Percentiles rank a stretch among this genome's conserved stretches.
Conservation (phyloP, 2,329 filamentous ascomycete species). For the Colletotrichum echinochloae region DNA sequence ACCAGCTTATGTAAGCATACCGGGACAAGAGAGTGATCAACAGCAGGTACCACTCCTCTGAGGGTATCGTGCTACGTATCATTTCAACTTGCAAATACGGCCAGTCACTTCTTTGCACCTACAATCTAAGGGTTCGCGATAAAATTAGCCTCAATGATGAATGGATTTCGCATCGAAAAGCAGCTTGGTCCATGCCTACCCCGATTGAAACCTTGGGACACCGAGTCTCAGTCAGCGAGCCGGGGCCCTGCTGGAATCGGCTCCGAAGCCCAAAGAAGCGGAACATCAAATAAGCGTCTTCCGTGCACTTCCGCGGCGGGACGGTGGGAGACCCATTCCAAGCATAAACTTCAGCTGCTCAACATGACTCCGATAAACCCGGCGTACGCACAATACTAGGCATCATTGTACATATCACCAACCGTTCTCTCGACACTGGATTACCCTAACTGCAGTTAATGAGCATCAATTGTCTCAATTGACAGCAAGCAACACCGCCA, state of each 20-base stretch:
- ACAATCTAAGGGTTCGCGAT: too few relatives aligned
- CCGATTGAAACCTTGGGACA: not conserved
- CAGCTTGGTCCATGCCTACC: not conserved
- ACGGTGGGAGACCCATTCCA: slow-evolving; percentile 12
- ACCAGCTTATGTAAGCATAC: slow-evolving; percentile 15
- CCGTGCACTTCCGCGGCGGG: slow-evolving; percentile 24
- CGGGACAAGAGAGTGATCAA: not conserved
- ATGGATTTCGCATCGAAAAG: not conserved
- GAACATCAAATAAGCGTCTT: slow-evolving; percentile 39
- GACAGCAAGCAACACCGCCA: slow-evolving; percentile 11
- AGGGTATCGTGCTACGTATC: not conserved
- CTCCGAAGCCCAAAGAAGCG: slow-evolving; percentile 29
- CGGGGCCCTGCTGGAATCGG: slow-evolving; percentile 22
- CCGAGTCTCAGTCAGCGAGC: slow-evolving; percentile 16
- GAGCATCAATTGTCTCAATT: slow-evolving; percentile 1
- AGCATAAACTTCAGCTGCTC: slow-evolving; percentile 21
- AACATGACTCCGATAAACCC: not conserved
- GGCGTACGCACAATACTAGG: not conserved
- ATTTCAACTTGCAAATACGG: not conserved
- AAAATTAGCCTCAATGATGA: too few relatives aligned
- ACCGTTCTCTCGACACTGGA: not conserved
- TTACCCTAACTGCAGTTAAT: not conserved
- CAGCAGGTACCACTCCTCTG: slow-evolving; percentile 3
- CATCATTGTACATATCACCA: not conserved
- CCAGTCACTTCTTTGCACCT: not conserved